phyloP scores from a whole-genome alignment of 208 protist genomes.

The Zelonia costaricensis region DNA sequence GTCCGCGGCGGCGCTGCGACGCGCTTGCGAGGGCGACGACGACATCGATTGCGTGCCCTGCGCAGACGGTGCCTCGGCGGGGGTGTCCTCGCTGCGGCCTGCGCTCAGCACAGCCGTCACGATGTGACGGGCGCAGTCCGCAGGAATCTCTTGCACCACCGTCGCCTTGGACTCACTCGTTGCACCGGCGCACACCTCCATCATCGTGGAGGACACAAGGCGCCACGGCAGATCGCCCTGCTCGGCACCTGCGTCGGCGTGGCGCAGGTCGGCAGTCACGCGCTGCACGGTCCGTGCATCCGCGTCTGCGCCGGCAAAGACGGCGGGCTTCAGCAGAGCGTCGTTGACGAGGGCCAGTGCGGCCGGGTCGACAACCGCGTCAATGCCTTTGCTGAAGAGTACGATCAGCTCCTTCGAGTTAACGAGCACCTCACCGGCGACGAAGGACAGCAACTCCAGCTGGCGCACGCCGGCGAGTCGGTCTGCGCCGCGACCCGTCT shows the following conservation, averaged over 20 bases:
- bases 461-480: conserved; percentile 4
- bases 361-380: conserved; percentile 48
- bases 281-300: conserved; percentile 1
- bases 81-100: neutral
- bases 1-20: neutral
- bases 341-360: conserved; percentile 56
- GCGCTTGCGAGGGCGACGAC: too few species aligned
- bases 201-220: neutral
- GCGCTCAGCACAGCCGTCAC: neutral
- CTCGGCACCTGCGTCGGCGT: neutral
- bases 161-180: neutral
- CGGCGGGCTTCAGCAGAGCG: conserved; percentile 37
- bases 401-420: conserved; percentile 38
- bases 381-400: conserved; percentile 36
- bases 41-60: too few species aligned
- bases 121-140: conserved; percentile 18
- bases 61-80: neutral
- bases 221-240: neutral
- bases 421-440: conserved; percentile 35
- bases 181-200: neutral
- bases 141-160: conserved; percentile 1
- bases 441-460: conserved; percentile 53
- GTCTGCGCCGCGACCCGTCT: conserved; percentile 10
- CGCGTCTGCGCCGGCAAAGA: conserved; percentile 6
- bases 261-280: conserved; percentile 5